A percentile compares a stretch with the other conserved stretches of the same genome.
phyloP scores from a whole-genome alignment of 345 rosid genomes.

The Noccaea caerulescens region DNA sequence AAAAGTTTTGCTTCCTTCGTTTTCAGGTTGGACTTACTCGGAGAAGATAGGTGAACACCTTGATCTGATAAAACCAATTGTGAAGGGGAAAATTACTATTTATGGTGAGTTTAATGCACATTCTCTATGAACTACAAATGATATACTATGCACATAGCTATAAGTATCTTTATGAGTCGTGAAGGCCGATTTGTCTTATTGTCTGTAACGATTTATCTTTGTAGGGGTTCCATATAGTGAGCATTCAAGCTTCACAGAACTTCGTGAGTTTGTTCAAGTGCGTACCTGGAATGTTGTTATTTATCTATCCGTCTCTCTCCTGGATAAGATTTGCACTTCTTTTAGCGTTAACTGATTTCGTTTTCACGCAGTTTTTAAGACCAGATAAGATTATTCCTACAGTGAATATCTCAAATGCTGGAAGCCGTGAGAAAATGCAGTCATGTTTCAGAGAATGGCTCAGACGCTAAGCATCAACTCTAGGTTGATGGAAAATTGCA shows the following conservation, averaged over 20 bases:
- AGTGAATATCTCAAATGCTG: slow-evolving; percentile 64
- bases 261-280: slow-evolving; percentile 77
- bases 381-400: slow-evolving; percentile 84
- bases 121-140: slow-evolving; percentile 8
- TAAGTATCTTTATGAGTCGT: background rate
- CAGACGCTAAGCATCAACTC: slow-evolving; percentile 38
- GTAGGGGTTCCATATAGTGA: slow-evolving; percentile 86
- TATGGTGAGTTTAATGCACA: slow-evolving; percentile 58
- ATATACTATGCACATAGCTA: background rate
- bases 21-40: slow-evolving; percentile 79
- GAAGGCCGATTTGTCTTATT: background rate
- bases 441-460: slow-evolving; percentile 75
- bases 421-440: slow-evolving; percentile 72
- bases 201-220: background rate
- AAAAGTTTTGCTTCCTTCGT: background rate
- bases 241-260: slow-evolving; percentile 81
- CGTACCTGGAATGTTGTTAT: slow-evolving; percentile 18
- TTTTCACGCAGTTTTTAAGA: slow-evolving; percentile 56
- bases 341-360: slow-evolving; percentile 14
- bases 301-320: background rate
- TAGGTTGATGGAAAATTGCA: slow-evolving; percentile 13
- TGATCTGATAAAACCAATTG: slow-evolving; percentile 63
- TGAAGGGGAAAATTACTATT: slow-evolving; percentile 63
- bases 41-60: slow-evolving; percentile 63
- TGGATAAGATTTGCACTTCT: background rate